phyloP scores from a whole-genome alignment of 164 flowering plant genomes.

The Vitis cinerea region DNA sequence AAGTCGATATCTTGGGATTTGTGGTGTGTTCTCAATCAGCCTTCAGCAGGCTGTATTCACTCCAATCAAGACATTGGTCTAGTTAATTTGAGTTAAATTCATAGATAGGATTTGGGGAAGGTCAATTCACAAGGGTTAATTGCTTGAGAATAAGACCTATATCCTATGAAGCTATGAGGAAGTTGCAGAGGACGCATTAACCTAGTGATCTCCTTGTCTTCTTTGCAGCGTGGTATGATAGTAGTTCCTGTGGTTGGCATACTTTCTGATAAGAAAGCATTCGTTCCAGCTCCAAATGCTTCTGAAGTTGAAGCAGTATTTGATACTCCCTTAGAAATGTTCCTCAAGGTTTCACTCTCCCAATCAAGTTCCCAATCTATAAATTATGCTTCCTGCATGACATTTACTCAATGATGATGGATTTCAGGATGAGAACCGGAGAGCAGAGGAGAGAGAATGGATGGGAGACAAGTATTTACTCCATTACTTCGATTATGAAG shows the following conservation, averaged over 20 bases:
- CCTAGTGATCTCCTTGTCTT: not conserved
- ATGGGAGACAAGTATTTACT: slow-evolving; percentile 60
- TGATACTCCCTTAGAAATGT: slow-evolving; percentile 93
- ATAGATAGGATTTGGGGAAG: too few relatives aligned
- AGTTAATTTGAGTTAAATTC: too few relatives aligned
- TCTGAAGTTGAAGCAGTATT: slow-evolving; percentile 80
- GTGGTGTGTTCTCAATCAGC: too few relatives aligned
- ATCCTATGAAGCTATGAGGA: not conserved
- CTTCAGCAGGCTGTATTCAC: too few relatives aligned
- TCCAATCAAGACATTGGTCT: too few relatives aligned
- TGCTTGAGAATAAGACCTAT: not conserved
- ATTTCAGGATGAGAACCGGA: slow-evolving; percentile 69
- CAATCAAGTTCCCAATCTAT: not conserved
- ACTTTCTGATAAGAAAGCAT: slow-evolving; percentile 56
- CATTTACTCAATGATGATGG: not conserved
- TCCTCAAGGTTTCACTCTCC: slow-evolving; percentile 61
- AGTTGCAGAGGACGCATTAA: not conserved
- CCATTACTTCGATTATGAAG: slow-evolving; percentile 67
- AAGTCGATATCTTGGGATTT: too few relatives aligned
- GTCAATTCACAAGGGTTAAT: too few relatives aligned
- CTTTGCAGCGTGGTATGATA: slow-evolving; percentile 23
- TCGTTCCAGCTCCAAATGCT: slow-evolving; percentile 54
- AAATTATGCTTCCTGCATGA: too few relatives aligned
- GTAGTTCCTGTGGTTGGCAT: slow-evolving; percentile 62
- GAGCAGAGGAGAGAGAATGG: slow-evolving; percentile 68